phyloP scores from a whole-genome alignment of 768 basidiomycete genomes.

The Pleurotus citrinopileatus region DNA sequence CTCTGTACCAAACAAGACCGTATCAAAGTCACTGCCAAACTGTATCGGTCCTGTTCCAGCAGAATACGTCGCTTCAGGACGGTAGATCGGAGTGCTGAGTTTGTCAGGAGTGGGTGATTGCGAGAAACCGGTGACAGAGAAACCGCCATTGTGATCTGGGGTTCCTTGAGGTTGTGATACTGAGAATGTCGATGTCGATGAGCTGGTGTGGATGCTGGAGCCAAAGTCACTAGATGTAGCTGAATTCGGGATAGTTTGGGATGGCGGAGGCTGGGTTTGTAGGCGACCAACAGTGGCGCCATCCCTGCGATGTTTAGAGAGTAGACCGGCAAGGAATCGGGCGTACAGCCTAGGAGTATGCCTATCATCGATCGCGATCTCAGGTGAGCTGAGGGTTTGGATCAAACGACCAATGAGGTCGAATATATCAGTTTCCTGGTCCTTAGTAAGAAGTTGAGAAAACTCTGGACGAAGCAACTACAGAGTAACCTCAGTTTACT shows the following conservation, averaged over 20 bases:
- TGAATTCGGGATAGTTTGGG: conserved; percentile 15
- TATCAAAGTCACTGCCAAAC: conserved; percentile 37
- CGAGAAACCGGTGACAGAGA: conserved; percentile 14
- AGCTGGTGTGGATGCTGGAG: conserved; percentile 13
- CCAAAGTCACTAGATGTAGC: conserved; percentile 6
- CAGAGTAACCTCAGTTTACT: background rate
- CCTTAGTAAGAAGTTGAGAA: conserved; percentile 53
- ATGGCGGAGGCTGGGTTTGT: conserved; percentile 48
- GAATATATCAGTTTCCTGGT: conserved; percentile 69
- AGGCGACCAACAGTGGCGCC: conserved; percentile 56
- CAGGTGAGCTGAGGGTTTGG: conserved; percentile 64
- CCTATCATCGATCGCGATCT: conserved; percentile 77
- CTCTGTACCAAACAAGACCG: conserved; percentile 24
- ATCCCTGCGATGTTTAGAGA: conserved; percentile 68
- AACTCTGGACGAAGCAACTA: conserved; percentile 77
- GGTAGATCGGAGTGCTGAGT: conserved; percentile 39
- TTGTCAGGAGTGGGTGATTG: conserved; percentile 19
- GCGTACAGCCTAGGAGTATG: conserved; percentile 82
- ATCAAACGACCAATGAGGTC: conserved; percentile 71
- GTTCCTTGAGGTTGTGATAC: conserved; percentile 19
- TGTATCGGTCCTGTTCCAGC: conserved; percentile 38
- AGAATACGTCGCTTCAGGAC: conserved; percentile 45
- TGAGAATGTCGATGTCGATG: conserved; percentile 28
- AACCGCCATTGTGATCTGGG: conserved; percentile 16
- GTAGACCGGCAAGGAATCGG: conserved; percentile 71